phyloP scores from a whole-genome alignment of 2,329 filamentous ascomycete species.

The Bretziella fagacearum region DNA sequence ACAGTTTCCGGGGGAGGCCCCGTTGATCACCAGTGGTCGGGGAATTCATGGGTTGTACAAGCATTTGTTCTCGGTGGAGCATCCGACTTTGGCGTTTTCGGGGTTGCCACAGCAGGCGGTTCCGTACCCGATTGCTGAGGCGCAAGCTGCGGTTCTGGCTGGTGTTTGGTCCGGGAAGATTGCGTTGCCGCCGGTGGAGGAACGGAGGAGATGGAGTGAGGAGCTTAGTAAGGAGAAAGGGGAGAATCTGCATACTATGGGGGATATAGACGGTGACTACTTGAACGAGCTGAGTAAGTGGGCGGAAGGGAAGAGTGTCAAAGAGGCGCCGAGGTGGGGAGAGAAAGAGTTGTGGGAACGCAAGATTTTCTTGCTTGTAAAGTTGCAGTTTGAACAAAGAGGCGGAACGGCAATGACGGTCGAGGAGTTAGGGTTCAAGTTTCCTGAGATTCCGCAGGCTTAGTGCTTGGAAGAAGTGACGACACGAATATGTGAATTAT shows the following conservation, averaged over 20 bases:
- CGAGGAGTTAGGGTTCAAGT: constrained; percentile 52
- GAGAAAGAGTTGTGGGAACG: constrained; percentile 57
- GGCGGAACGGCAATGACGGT: constrained; percentile 49
- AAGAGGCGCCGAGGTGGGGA: constrained; percentile 54
- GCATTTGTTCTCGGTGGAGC: constrained; percentile 58
- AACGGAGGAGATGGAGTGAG: constrained; percentile 56
- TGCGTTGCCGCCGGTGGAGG: constrained; percentile 39
- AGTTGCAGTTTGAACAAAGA: constrained; percentile 49
- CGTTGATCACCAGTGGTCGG: constrained; percentile 49
- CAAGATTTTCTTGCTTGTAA: constrained; percentile 48
- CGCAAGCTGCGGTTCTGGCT: constrained; percentile 60
- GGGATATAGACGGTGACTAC: constrained; percentile 47
- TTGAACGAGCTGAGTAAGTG: constrained; percentile 53
- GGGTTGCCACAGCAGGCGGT: constrained; percentile 66
- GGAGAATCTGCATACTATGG: constrained; percentile 32
- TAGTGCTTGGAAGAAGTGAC: not conserved
- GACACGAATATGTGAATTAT: too few species aligned
- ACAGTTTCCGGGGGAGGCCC: constrained; percentile 21
- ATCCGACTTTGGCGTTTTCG: constrained; percentile 65
- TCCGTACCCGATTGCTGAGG: constrained; percentile 69
- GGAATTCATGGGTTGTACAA: constrained; percentile 58
- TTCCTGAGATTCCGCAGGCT: constrained; percentile 24
- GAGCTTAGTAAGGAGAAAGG: constrained; percentile 33
- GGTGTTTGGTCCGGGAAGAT: constrained; percentile 61
- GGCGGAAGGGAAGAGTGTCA: constrained; percentile 32